Base-by-base conservation (phyloP, 2,329 filamentous ascomycete genomes). In the Colletotrichum sp. region DNA sequence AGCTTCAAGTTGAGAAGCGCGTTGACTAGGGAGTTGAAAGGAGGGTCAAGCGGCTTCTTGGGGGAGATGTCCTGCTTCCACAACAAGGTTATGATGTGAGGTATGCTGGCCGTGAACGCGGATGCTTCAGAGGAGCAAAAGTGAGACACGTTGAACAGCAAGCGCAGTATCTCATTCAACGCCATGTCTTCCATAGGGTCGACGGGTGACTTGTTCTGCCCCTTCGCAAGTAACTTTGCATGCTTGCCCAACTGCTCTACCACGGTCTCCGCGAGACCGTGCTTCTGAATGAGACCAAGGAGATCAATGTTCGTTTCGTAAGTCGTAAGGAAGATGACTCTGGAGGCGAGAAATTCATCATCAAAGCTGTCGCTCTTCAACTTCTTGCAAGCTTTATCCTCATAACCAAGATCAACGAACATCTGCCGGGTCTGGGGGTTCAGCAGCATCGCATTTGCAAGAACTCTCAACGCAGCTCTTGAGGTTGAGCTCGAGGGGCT, bases 131-230 rank as follows among this genome's bases (percentile, higher is more conserved):
- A 89, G 6, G 92, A 91, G 79, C 93, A 94, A 80, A 93, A 92
- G 80, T 96, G 93, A 3, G 94, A 94, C 69, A 98, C 89, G 84
- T 98, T 98, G 88, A 98, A 99, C 68, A 98, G 86, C 55, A 99
- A 89, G 81, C 98, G 98, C 66, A 97, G 87, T 0, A 94, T 96
- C 84, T 99, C 96, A 10, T 89, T 89, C 49, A 99, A 88, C 1
- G 96, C 95, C 91, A 96, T 92, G 75, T 94, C 92, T 78, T 94
- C 92, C 89, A 96, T 94, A 0, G 91, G 90, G 57, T 91, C 86
- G 15, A 78, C 78, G 13, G 80, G 82, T 28, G 81, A 78, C 62
- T 84, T 85, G 62, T 80, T 79, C n/a, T 67, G 60, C 8, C 44
- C 34, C 63, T 52, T 82, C 80, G 24, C 77, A 10, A 84, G 70